Base-by-base conservation (phyloP, 768 basidiomycete genomes). In the Calvatia gigantea region DNA sequence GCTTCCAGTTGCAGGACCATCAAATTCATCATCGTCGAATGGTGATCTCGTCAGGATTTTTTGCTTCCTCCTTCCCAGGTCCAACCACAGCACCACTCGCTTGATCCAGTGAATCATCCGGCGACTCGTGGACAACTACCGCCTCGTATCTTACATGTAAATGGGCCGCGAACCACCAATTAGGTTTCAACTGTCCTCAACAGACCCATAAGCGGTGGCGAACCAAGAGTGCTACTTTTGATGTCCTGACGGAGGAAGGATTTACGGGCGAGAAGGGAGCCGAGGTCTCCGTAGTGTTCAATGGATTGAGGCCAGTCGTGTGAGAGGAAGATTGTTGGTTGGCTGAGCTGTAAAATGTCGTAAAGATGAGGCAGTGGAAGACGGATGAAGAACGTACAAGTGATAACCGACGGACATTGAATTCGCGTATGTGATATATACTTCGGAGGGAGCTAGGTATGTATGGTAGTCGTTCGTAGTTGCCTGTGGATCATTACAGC, bases 261-360 rank as follows among this genome's bases (percentile, higher is more conserved):
- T 67, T 95, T 98, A 39, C 82, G 80, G 2, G 83, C 75, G 12
- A 98, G 71, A 0, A 99, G 75, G 7, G 64, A 75, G 5, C 65
- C 62, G 6, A 86, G 68, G 63, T 98, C 80, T 15, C 95, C 94
- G 60, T 94, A 77, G 7, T 84, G 83, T 57, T 89, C 93, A 51
- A 99, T 94, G 1, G 78, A 78, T 38, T 82, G 79, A 0, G 97
- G 97, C 97, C 96, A 99, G 70, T 98, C 97, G 66, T 99, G 96
- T 2, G 95, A 98, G 32, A 98, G 77, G 75, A 98, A 91, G 25
- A 98, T 80, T 27, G 84, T 71, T 5, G 86, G 80, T 8, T 78
- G 74, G 3, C 85, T 77, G 33, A 89, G 75, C 89, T 79, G 47
- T 23, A n/a, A 21, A 9, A n/a, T 17, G 37, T 9, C 32, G 17